Evolutionary conservation across 352 stramenopile genomes (phyloP).

Genomic region (Salisapilia sapeloensis): DNA sequence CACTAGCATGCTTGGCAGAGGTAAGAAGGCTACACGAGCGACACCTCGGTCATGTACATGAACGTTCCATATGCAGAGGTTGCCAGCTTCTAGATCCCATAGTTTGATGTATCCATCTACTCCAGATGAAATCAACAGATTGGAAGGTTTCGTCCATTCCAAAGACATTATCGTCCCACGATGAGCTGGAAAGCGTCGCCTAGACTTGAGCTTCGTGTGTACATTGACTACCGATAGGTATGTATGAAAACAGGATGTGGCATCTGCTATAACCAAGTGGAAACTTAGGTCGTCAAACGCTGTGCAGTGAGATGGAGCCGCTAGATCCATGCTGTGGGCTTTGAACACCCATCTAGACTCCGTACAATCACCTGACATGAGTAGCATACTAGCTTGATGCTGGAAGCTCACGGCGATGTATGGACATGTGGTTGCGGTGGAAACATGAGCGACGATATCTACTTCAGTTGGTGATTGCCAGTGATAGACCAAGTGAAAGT

Average conservation of each 20-base stretch:
- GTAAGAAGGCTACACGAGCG: constrained; percentile 15
- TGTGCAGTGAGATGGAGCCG: too few species aligned
- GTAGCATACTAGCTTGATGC: too few species aligned
- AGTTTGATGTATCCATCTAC: constrained; percentile 50
- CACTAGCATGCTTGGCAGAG: constrained; percentile 5
- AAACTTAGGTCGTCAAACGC: constrained; percentile 20
- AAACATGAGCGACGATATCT: constrained; percentile 3
- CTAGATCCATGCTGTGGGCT: too few species aligned
- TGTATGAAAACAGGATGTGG: constrained; percentile 21
- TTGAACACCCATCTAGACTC: too few species aligned
- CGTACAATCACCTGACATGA: too few species aligned
- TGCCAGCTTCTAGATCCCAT: constrained; percentile 24
- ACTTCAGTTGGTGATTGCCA: constrained; percentile 2
- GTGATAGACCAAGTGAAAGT: constrained; percentile 1
- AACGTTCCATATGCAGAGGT: constrained; percentile 19
- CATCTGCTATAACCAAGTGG: constrained; percentile 20
- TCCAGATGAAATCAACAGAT: constrained; percentile 24
- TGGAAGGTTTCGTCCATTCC: constrained; percentile 22
- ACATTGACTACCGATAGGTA: constrained; percentile 34
- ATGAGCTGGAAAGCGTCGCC: constrained; percentile 29
- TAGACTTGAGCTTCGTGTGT: constrained; percentile 4
- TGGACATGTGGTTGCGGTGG: background rate
- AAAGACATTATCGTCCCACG: constrained; percentile 26
- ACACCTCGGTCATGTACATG: constrained; percentile 8
- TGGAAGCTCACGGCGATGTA: constrained; percentile 1